Conservation (phyloP, 2,329 filamentous ascomycete species). For the Nannizzia gypsea region DNA sequence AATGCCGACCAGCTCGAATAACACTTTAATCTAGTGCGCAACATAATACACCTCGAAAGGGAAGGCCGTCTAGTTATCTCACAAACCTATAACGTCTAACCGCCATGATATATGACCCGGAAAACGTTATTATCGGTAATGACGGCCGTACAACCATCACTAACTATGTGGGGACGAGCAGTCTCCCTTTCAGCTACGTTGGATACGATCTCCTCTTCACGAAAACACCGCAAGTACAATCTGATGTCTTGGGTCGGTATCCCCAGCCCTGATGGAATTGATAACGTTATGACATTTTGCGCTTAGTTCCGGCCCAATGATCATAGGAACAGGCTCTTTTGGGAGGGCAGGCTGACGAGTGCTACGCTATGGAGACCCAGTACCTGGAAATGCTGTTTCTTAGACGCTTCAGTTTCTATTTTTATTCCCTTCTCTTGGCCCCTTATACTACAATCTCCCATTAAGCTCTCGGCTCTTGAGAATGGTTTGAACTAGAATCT, state of each 20-base stretch:
- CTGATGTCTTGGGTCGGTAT: not conserved
- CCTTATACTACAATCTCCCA: no score
- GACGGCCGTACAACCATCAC: not conserved
- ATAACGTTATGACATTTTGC: not conserved
- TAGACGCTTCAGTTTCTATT: not conserved
- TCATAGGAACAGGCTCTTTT: not conserved
- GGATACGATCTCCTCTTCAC: not conserved
- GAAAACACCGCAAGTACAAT: not conserved
- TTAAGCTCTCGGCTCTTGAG: no score
- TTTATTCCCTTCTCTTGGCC: no score
- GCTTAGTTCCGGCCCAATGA: not conserved
- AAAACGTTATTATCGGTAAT: not conserved
- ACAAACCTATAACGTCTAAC: not conserved
- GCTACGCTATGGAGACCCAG: not conserved
- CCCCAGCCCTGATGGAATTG: not conserved
- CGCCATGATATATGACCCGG: not conserved
- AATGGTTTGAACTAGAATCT: no score
- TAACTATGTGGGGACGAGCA: not conserved
- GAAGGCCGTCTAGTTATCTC: not conserved
- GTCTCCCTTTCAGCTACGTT: not conserved
- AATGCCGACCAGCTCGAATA: not conserved
- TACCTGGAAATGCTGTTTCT: not conserved
- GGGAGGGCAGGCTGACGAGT: not conserved
- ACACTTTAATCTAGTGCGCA: not conserved
- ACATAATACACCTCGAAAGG: not conserved